phyloP scores from a whole-genome alignment of 2,329 filamentous ascomycete genomes.

The Aquanectria penicillioides region DNA sequence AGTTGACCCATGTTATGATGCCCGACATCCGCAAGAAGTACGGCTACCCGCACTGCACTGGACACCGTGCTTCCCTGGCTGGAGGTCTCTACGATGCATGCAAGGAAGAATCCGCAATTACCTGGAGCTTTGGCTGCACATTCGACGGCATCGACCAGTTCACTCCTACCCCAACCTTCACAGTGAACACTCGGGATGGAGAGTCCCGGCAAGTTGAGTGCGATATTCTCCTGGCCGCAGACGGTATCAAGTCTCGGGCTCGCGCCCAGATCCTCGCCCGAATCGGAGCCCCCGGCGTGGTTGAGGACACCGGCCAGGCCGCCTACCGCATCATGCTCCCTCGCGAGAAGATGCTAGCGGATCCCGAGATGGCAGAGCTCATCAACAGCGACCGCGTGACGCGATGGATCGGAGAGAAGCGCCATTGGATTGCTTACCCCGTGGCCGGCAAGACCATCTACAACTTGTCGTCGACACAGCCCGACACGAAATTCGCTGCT shows the following conservation, averaged over 20 bases:
- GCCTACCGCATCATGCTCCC: slow-evolving; percentile 83
- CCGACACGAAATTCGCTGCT: slow-evolving; percentile 68
- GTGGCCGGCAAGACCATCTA: slow-evolving; percentile 74
- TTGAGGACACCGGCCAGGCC: slow-evolving; percentile 78
- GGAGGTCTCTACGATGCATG: slow-evolving; percentile 77
- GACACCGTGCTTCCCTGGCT: slow-evolving; percentile 78
- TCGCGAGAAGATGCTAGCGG: slow-evolving; percentile 71
- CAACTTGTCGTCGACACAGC: slow-evolving; percentile 71
- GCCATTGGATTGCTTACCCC: slow-evolving; percentile 83
- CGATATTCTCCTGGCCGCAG: slow-evolving; percentile 63
- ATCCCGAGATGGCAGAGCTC: slow-evolving; percentile 74
- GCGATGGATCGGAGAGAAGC: slow-evolving; percentile 79
- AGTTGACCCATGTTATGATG: slow-evolving; percentile 77
- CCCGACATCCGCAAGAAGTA: slow-evolving; percentile 74
- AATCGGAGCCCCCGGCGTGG: slow-evolving; percentile 61
- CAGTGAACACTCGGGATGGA: slow-evolving; percentile 65
- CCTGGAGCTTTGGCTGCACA: slow-evolving; percentile 72
- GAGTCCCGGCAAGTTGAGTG: slow-evolving; percentile 63
- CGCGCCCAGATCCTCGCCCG: slow-evolving; percentile 64
- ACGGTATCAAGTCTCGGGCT: slow-evolving; percentile 65
- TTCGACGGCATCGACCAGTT: slow-evolving; percentile 68
- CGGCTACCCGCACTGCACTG: slow-evolving; percentile 81
- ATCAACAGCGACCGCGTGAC: slow-evolving; percentile 74
- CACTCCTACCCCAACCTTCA: slow-evolving; percentile 68
- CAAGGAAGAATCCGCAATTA: slow-evolving; percentile 68